These are phyloP conservation scores for Colletotrichum destructivum DNA, from an alignment of 2,329 filamentous ascomycete species.

Conservation along the genomic window DNA sequence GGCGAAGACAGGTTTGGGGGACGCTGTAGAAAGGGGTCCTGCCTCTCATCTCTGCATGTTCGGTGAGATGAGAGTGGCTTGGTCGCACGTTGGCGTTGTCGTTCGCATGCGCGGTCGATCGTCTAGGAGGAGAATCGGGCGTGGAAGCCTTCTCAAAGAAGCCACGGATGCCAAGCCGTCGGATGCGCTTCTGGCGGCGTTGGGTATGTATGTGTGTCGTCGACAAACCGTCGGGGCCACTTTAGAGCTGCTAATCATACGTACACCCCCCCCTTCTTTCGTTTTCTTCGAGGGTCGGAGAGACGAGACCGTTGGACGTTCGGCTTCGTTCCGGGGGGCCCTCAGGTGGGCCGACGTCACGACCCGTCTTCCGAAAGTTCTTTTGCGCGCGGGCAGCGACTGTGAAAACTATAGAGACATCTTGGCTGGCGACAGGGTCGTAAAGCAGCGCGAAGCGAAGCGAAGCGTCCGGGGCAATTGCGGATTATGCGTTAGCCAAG, in stretches of 20 bases:
- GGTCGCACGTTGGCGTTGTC: not conserved
- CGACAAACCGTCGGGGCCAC: not conserved
- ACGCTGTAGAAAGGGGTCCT: no score
- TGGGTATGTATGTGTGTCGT: not conserved
- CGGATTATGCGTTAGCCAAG: not conserved
- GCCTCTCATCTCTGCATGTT: not conserved
- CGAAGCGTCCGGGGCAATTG: not conserved
- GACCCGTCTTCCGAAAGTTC: slow-evolving; percentile 1
- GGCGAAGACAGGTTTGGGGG: not conserved
- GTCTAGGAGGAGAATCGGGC: not conserved
- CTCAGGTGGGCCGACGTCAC: not conserved
- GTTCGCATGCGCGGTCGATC: not conserved
- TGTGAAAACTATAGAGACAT: not conserved
- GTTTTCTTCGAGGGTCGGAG: not conserved
- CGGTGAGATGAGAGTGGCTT: not conserved
- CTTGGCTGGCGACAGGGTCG: slow-evolving; percentile 13
- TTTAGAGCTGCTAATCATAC: not conserved
- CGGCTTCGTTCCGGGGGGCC: not conserved
- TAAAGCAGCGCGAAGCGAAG: not conserved
- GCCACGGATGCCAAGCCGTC: not conserved
- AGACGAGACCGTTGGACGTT: slow-evolving; percentile 5
- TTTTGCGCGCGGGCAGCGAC: not conserved
- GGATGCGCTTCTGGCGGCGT: not conserved
- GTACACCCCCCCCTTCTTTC: not conserved
- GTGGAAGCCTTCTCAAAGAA: slow-evolving; percentile 25